Evolutionary conservation across 768 basidiomycete species (phyloP).

Genomic region (Tylopilus sp.): DNA sequence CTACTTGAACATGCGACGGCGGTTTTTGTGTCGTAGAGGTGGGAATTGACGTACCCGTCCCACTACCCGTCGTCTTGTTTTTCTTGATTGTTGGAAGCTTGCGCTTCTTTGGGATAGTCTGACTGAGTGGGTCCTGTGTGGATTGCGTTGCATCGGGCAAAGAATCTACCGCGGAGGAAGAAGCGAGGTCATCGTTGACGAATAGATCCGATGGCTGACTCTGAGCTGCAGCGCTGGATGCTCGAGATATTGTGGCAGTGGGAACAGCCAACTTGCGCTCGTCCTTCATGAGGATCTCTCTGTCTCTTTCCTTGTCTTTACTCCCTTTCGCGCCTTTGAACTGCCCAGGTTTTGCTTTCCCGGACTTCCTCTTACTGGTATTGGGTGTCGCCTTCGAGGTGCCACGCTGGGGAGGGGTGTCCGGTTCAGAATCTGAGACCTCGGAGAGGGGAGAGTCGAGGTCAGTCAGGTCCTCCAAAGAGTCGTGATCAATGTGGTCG

Average conservation of each 20-base stretch:
- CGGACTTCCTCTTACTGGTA: conserved; percentile 24
- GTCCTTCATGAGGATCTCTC: conserved; percentile 39
- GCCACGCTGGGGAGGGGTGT: conserved; percentile 21
- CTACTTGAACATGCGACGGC: conserved; percentile 14
- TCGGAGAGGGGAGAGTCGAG: conserved; percentile 23
- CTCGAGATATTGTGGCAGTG: conserved; percentile 16
- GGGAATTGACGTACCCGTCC: conserved; percentile 23
- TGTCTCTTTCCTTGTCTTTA: conserved; percentile 32
- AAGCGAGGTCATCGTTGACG: conserved; percentile 30
- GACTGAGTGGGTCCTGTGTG: conserved; percentile 20
- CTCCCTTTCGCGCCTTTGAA: conserved; percentile 28
- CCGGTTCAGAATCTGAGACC: conserved; percentile 23
- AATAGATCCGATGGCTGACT: conserved; percentile 26
- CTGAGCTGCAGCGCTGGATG: conserved; percentile 33
- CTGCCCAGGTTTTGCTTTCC: conserved; percentile 20
- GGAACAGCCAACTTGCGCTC: conserved; percentile 34
- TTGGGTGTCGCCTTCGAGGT: conserved; percentile 19
- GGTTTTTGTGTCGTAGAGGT: conserved; percentile 25
- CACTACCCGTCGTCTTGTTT: conserved; percentile 40
- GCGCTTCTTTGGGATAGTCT: conserved; percentile 48
- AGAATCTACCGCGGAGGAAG: conserved; percentile 7
- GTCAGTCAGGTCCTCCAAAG: conserved; percentile 26
- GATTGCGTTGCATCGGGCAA: conserved; percentile 11
- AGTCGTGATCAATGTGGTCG: conserved; percentile 22
- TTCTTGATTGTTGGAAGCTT: conserved; percentile 72